A percentile compares a stretch with the other conserved stretches of the same genome.
These are phyloP conservation scores for Daucus carota DNA, from an alignment of 129 eudicot species.

Conservation along the genomic window DH1_v3.0 NC_030386.2:32837501-32838000, in stretches of 20 bases:
- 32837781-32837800: conserved; percentile 84
- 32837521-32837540: neutral
- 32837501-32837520: neutral
- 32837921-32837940: too few species aligned
- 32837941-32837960: conserved; percentile 40
- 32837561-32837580: neutral
- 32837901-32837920: too few species aligned
- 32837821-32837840: neutral
- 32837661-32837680: conserved; percentile 21
- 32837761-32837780: conserved; percentile 15
- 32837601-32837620: conserved; percentile 22
- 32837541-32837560: neutral
- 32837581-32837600: neutral
- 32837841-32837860: neutral
- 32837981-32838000: conserved; percentile 73
- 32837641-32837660: conserved; percentile 26
- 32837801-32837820: conserved; percentile 35
- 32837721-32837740: conserved; percentile 47
- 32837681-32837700: conserved; percentile 31
- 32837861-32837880: neutral
- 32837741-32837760: conserved; percentile 24
- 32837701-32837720: conserved; percentile 49
- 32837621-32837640: conserved; percentile 36
- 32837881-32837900: neutral
- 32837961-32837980: conserved; percentile 48